Conservation (phyloP, 192 early-diverging fungal species). For the Oehlia diaphana region DNA sequence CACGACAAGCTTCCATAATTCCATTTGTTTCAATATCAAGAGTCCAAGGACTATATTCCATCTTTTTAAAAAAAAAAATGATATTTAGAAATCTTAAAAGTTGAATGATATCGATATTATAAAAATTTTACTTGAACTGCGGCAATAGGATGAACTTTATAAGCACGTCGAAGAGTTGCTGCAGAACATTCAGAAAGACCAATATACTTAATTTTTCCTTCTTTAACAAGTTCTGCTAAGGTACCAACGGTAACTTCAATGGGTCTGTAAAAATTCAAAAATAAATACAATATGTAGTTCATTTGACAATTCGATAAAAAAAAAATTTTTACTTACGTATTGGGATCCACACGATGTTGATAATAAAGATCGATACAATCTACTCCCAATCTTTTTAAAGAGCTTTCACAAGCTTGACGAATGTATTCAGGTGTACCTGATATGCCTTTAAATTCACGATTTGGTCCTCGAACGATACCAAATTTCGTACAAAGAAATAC, state of each 20-base stretch:
- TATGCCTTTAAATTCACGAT: constrained; percentile 2
- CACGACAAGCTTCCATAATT: constrained; percentile 66
- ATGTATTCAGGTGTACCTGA: constrained; percentile 52
- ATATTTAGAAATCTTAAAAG: too few relatives aligned
- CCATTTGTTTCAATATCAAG: constrained; percentile 55
- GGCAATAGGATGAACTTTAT: constrained; percentile 68
- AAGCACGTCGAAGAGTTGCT: constrained; percentile 59
- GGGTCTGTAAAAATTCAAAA: not conserved
- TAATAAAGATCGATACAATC: constrained; percentile 45
- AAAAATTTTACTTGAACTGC: constrained; percentile 42
- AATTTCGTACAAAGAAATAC: constrained; percentile 70
- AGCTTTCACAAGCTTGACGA: constrained; percentile 28
- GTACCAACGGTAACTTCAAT: constrained; percentile 43
- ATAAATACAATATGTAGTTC: not conserved
- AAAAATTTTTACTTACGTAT: constrained; percentile 26
- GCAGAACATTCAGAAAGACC: constrained; percentile 62
- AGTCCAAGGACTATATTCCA: constrained; percentile 19
- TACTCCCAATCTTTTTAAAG: constrained; percentile 34
- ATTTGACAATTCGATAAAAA: not conserved
- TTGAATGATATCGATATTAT: too few relatives aligned
- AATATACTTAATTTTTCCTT: constrained; percentile 42
- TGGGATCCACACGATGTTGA: constrained; percentile 37
- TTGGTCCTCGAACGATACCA: constrained; percentile 36
- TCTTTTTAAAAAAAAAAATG: not conserved
- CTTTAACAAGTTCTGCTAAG: constrained; percentile 40